Conservation (phyloP, 202 grass and related monocot genomes). For the Brachypodium distachyon region DNA sequence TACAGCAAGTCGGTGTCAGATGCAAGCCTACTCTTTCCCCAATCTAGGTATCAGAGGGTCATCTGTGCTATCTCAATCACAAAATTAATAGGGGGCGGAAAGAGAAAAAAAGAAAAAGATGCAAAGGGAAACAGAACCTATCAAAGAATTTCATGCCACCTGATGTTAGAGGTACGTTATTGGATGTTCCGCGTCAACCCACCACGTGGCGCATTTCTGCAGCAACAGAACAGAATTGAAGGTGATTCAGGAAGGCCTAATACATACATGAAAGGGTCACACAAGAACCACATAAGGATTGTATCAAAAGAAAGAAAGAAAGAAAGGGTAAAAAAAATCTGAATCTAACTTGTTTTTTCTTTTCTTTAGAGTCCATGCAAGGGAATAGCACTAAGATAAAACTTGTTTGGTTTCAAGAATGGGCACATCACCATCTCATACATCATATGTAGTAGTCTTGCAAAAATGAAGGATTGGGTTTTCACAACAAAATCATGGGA, state of each 20-base stretch:
- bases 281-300: background rate
- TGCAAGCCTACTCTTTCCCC: slow-evolving; percentile 48
- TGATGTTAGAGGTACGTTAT: slow-evolving; percentile 45
- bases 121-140: slow-evolving; percentile 41
- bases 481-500: background rate
- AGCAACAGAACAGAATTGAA: slow-evolving; percentile 3
- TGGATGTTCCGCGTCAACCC: slow-evolving; percentile 56
- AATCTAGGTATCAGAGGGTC: slow-evolving; percentile 56
- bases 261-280: background rate
- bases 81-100: slow-evolving; percentile 37
- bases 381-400: background rate
- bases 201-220: slow-evolving; percentile 48
- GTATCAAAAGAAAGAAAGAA: background rate
- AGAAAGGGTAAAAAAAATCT: too few relatives aligned
- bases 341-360: background rate
- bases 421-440: background rate
- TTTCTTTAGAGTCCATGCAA: background rate
- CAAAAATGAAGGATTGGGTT: background rate
- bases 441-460: background rate
- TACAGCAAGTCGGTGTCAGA: slow-evolving; percentile 39
- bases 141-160: slow-evolving; percentile 30
- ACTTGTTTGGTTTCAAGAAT: background rate
- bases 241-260: background rate
- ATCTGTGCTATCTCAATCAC: slow-evolving; percentile 65
- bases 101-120: slow-evolving; percentile 16